Conservation (phyloP, 116 monocot genomes). For the Papilionanthe hybrid region DNA sequence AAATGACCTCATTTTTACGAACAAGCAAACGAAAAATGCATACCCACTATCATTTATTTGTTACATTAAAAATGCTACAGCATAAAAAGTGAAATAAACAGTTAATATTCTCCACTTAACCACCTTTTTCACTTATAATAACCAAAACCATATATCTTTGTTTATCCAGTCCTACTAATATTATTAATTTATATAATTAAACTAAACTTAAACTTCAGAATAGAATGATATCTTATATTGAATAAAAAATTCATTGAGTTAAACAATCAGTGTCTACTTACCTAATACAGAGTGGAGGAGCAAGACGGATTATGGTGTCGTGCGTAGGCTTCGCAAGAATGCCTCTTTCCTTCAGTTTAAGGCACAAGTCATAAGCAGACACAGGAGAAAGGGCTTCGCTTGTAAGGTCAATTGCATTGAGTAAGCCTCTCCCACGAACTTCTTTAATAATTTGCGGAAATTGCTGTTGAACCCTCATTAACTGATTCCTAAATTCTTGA, state of each 20-base stretch:
- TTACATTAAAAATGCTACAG: too few relatives aligned
- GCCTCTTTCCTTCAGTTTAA: conserved; percentile 91
- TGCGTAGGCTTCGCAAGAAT: conserved; percentile 98
- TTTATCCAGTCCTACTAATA: background rate
- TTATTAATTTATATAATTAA: background rate
- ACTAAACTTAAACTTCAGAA: too few relatives aligned
- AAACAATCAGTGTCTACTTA: conserved; percentile 9
- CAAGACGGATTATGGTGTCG: conserved; percentile 86
- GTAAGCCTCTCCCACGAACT: conserved; percentile 80
- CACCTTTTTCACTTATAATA: too few relatives aligned
- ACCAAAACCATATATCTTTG: too few relatives aligned
- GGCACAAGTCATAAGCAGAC: conserved; percentile 85
- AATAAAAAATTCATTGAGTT: too few relatives aligned
- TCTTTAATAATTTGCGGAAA: conserved; percentile 86
- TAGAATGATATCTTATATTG: too few relatives aligned
- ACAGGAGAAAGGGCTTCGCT: conserved; percentile 56
- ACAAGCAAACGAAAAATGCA: too few relatives aligned
- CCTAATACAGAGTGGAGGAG: conserved; percentile 92
- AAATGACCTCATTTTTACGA: too few relatives aligned
- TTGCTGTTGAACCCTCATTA: conserved; percentile 47
- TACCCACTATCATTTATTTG: too few relatives aligned
- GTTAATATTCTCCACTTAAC: too few relatives aligned
- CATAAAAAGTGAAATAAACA: too few relatives aligned
- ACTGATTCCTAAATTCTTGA: conserved; percentile 65
- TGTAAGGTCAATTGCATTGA: conserved; percentile 90